phyloP scores from a whole-genome alignment of 225 moss, liverwort and hornwort genomes.

The Ulota crispa region DNA sequence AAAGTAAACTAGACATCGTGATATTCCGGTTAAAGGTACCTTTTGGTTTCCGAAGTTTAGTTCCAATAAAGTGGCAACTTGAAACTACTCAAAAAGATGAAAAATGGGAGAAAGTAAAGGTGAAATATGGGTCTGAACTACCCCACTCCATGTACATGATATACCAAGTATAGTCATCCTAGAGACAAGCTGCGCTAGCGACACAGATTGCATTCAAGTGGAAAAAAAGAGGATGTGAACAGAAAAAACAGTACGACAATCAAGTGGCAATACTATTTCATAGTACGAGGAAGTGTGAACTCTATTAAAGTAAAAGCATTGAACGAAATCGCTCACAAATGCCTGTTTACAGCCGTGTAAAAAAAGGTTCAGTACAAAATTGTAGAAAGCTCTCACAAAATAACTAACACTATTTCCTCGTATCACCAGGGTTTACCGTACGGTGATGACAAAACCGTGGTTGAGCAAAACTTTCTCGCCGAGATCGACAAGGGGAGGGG shows the following conservation, averaged over 20 bases:
- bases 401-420: constrained; percentile 22
- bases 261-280: neutral
- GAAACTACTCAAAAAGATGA: neutral
- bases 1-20: too few relatives aligned
- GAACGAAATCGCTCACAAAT: neutral
- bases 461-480: constrained; percentile 29
- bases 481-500: constrained; percentile 10
- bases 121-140: neutral
- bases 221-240: neutral
- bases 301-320: neutral
- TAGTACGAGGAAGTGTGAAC: neutral
- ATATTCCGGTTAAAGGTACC: too few relatives aligned
- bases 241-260: neutral
- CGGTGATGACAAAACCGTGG: constrained; percentile 32
- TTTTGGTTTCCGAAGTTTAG: neutral
- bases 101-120: neutral
- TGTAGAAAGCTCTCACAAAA: constrained; percentile 20
- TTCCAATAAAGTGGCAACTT: too few relatives aligned
- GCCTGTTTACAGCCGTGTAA: constrained; percentile 27
- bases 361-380: constrained; percentile 20
- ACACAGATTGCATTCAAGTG: too few relatives aligned
- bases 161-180: neutral
- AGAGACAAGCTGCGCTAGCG: too few relatives aligned
- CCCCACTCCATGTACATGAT: neutral
- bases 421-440: neutral